Conservation (phyloP, 257 asterid genomes). For the Fraxinus quadrangulata region DNA sequence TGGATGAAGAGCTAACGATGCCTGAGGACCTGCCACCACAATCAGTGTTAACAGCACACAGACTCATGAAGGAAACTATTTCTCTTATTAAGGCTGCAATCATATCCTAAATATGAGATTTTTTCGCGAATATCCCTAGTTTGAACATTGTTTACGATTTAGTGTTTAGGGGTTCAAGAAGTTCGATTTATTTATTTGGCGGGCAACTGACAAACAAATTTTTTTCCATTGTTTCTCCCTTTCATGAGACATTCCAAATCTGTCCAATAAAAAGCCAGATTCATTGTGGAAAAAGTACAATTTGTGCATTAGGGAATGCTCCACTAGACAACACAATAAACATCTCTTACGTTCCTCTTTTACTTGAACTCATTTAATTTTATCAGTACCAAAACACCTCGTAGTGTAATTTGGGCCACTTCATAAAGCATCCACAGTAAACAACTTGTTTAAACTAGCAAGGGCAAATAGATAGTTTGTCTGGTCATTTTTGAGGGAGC, state of each 20-base stretch:
- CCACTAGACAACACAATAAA: too few species aligned
- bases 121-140: background rate
- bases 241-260: background rate
- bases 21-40: constrained; percentile 38
- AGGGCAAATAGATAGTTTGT: too few species aligned
- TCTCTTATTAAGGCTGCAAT: constrained; percentile 34
- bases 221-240: background rate
- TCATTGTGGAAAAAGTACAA: background rate
- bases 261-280: background rate
- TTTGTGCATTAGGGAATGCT: too few species aligned
- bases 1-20: constrained; percentile 38
- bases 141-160: background rate
- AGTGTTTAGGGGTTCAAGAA: background rate
- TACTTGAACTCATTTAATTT: too few species aligned
- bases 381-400: too few species aligned
- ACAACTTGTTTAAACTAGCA: too few species aligned
- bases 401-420: too few species aligned
- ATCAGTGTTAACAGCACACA: constrained; percentile 34
- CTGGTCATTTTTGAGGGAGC: too few species aligned
- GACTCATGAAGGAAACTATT: constrained; percentile 40
- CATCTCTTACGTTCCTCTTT: too few species aligned
- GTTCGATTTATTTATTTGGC: background rate
- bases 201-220: background rate
- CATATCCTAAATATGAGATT: background rate
- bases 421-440: too few species aligned